Percentiles rank a stretch among this genome's conserved stretches.
Conservation (phyloP, 306 rosid genomes). For the Cucurbita argyrosperma region DNA sequence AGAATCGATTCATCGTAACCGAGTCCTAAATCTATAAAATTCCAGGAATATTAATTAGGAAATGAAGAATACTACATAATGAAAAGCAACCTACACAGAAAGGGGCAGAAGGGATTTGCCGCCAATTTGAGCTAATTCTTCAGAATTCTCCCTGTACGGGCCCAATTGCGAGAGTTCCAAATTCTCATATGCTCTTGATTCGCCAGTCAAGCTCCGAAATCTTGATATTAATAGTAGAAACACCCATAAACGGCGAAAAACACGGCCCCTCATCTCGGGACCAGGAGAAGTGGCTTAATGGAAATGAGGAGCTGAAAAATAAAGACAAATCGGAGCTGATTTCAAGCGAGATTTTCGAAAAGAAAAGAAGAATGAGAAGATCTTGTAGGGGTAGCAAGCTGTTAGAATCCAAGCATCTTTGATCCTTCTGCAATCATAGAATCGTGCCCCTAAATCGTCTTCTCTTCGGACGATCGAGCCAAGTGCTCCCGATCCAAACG, state of each 20-base stretch:
- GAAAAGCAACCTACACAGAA: slow-evolving; percentile 24
- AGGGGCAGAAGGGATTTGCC: slow-evolving; percentile 37
- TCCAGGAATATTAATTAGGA: not conserved
- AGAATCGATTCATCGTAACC: not conserved
- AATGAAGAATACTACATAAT: not conserved
- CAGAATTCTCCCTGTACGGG: not conserved
- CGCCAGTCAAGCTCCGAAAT: slow-evolving; percentile 1
- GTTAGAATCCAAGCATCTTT: not conserved
- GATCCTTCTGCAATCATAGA: not conserved
- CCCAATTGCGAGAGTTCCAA: slow-evolving; percentile 5
- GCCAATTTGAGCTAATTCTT: slow-evolving; percentile 12
- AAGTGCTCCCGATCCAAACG: not conserved
- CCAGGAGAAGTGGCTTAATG: not conserved
- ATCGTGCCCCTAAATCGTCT: not conserved
- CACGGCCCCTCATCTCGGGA: slow-evolving; percentile 13
- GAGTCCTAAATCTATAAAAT: not conserved
- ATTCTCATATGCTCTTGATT: slow-evolving; percentile 5
- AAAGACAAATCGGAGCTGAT: not conserved
- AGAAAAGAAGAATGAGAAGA: not conserved
- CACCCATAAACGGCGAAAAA: not conserved
- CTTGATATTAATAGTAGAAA: not conserved
- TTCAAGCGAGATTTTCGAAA: not conserved
- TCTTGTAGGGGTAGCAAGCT: not conserved
- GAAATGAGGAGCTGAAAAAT: not conserved
- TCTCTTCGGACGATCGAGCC: not conserved